phyloP scores from a whole-genome alignment of 345 rosid species.

The Salix arbutifolia region DNA sequence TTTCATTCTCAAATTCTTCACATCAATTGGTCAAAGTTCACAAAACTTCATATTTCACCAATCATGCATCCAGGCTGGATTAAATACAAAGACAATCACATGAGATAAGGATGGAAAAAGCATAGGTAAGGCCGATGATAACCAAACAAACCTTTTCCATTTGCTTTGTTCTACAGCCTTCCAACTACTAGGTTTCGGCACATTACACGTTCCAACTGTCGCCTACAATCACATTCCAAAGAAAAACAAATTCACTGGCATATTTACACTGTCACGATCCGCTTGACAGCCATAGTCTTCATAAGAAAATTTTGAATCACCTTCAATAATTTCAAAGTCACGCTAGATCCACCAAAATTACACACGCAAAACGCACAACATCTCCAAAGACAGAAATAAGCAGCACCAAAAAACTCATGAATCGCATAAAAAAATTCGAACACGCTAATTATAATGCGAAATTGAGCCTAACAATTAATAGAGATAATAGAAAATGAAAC shows the following conservation, averaged over 20 bases:
- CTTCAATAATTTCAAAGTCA: not conserved
- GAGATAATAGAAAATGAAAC: not conserved
- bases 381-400: not conserved
- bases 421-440: not conserved
- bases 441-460: not conserved
- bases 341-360: conserved; percentile 30
- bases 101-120: not conserved
- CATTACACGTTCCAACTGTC: conserved; percentile 79
- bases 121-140: not conserved
- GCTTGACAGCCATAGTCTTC: not conserved
- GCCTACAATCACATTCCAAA: conserved; percentile 60
- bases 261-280: not conserved
- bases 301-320: not conserved
- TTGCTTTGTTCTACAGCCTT: conserved; percentile 90
- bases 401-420: not conserved
- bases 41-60: not conserved
- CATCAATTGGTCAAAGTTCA: not conserved
- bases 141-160: conserved; percentile 78
- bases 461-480: not conserved
- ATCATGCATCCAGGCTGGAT: not conserved
- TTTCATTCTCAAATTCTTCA: not conserved
- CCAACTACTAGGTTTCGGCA: conserved; percentile 90
- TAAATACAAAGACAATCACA: not conserved
- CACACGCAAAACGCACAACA: conserved; percentile 3
- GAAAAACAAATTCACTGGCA: not conserved